These are phyloP conservation scores for Leptographium wingfieldii DNA, from an alignment of 2,329 filamentous ascomycete species.

Conservation along the genomic window DNA sequence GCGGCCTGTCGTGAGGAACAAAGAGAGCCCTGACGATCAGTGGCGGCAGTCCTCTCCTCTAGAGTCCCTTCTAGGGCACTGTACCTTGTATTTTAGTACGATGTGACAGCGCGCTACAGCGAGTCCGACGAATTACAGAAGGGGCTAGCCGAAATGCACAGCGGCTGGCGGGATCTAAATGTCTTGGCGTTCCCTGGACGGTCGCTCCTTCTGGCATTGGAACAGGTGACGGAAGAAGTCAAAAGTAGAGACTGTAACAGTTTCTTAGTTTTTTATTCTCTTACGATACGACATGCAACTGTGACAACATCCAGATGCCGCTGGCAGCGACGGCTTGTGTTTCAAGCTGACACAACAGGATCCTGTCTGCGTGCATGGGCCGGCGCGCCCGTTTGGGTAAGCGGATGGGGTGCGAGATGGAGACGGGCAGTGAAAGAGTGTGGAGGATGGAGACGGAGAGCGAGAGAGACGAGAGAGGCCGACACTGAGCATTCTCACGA, in stretches of 20 bases:
- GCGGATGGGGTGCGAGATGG: not conserved
- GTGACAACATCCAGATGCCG: too few species aligned
- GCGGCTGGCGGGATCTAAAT: not conserved
- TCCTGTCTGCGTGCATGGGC: not conserved
- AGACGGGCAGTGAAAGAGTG: too few species aligned
- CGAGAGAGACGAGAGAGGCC: not conserved
- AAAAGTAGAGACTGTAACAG: too few species aligned
- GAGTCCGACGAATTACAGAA: not conserved
- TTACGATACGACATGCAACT: too few species aligned
- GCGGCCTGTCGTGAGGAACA: slow-evolving; percentile 29
- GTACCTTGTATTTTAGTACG: not conserved
- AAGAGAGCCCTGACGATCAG: slow-evolving; percentile 46
- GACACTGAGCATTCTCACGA: not conserved
- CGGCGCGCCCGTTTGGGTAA: not conserved
- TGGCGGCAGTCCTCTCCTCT: not conserved
- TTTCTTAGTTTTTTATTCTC: too few species aligned
- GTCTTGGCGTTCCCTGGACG: not conserved
- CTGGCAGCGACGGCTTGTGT: not conserved
- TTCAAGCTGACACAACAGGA: not conserved
- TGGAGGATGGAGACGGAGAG: not conserved
- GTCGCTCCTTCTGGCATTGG: too few species aligned
- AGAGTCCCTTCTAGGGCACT: not conserved
- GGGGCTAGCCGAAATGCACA: not conserved
- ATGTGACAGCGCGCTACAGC: not conserved
- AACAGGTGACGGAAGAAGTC: too few species aligned